Evolutionary conservation across 1,284 basidiomycete genomes (phyloP), one percentile per base, ranked within the genome.

Genomic region (Microstroma glucosiphilum): DNA sequence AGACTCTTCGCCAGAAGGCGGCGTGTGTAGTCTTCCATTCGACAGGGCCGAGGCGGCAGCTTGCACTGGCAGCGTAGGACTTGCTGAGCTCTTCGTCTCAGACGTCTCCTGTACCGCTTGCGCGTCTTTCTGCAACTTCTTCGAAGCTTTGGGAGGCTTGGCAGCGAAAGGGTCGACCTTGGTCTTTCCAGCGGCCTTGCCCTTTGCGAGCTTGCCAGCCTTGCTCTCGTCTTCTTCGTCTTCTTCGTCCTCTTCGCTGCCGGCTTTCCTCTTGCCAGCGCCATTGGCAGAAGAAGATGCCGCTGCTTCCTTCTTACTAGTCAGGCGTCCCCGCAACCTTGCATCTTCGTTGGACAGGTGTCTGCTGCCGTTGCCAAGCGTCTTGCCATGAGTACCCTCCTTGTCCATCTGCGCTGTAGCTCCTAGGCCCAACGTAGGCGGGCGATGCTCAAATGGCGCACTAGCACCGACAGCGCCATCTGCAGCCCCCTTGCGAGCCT

Each of bases 341-440:
- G 9, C 3, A 26, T 19, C 13, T 13, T 54, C 51, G 17, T 37
- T 37, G 30, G 30, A 37, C 3, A 37, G 30, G 9, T 37, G 30
- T 9, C 30, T 37, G 30, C 30, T 37, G 30, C 30, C 30, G 30
- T 37, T 37, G 30, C 30, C 30, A 9, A 37, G 30, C 30, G 30
- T 37, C 30, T 37, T 37, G 30, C 30, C 30, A 37, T 37, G 30
- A 9, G 4, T 37, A 37, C 30, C 30, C 30, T 46, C 37, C 15
- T 57, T 2, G n/a, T 56, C 42, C 13, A 59, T 42, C 17, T 59
- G 63, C 15, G 72, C 63, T 7, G 60, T 59, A 6, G 74, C 74
- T 42, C 74, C 74, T 6, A 76, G 58, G 1, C 74, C 74, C 9
- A 76, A 60, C 13, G 67, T 71, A 9, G 72, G 65, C 15, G 68